These are phyloP conservation scores for Yamadazyma triangularis DNA, from an alignment of 1,139 yeast species.

Conservation along the genomic window DNA sequence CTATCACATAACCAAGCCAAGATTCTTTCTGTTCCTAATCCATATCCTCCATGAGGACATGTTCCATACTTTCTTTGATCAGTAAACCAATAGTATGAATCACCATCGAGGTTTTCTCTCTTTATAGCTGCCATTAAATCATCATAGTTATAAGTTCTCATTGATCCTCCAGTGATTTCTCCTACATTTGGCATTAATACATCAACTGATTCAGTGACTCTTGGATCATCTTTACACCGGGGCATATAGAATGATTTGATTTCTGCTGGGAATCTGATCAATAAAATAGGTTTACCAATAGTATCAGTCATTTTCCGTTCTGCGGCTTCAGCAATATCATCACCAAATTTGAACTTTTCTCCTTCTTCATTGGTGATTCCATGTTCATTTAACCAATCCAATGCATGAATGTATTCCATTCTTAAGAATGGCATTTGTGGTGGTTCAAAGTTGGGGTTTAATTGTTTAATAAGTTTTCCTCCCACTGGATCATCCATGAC, in stretches of 20 bases:
- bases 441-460: conserved; percentile 84
- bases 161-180: conserved; percentile 97
- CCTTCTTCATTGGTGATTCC: conserved; percentile 93
- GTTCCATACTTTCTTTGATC: conserved; percentile 97
- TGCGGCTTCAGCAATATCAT: conserved; percentile 98
- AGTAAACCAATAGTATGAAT: conserved; percentile 88
- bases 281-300: conserved; percentile 85
- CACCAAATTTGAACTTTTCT: conserved; percentile 89
- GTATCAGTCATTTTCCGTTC: conserved; percentile 98
- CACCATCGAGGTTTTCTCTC: conserved; percentile 82
- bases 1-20: conserved; percentile 98
- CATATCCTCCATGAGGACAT: conserved; percentile 98
- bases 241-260: conserved; percentile 98
- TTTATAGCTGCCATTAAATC: conserved; percentile 87
- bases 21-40: conserved; percentile 96
- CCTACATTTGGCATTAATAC: conserved; percentile 99
- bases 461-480: conserved; percentile 82
- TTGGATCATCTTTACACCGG: conserved; percentile 81
- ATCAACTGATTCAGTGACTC: conserved; percentile 97
- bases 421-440: conserved; percentile 88
- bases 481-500: conserved; percentile 87
- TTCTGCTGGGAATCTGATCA: conserved; percentile 93
- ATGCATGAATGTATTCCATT: conserved; percentile 85
- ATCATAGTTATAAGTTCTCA: conserved; percentile 84
- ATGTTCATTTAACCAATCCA: conserved; percentile 95